These are phyloP conservation scores for Aspergillus uvarum DNA, from an alignment of 2,329 filamentous ascomycete genomes.

Conservation along the genomic window DNA sequence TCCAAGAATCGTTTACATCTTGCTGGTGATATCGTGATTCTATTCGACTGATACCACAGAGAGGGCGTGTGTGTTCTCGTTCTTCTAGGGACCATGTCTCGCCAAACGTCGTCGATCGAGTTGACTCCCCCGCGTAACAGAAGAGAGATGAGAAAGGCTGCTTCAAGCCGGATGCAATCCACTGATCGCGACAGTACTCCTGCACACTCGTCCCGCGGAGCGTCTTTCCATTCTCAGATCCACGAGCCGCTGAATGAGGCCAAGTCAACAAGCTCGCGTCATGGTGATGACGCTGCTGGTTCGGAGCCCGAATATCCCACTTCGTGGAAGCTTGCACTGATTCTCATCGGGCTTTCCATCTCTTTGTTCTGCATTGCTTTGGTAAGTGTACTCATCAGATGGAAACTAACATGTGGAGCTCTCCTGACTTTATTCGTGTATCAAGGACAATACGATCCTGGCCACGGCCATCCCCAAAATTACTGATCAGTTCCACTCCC, in stretches of 20 bases:
- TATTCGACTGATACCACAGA: background rate
- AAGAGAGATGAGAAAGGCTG: background rate
- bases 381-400: background rate
- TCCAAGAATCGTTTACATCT: background rate
- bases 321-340: slow-evolving; percentile 8
- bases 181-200: slow-evolving; percentile 27
- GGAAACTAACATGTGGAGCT: background rate
- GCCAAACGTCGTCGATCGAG: background rate
- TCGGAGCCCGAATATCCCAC: slow-evolving; percentile 4
- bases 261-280: background rate
- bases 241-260: slow-evolving; percentile 17
- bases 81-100: background rate
- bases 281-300: background rate
- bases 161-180: slow-evolving; percentile 1
- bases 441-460: slow-evolving; percentile 46
- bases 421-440: background rate
- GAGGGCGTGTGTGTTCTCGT: background rate
- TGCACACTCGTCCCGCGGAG: slow-evolving; percentile 13
- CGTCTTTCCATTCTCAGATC: background rate
- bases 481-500: slow-evolving; percentile 48
- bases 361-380: slow-evolving; percentile 11
- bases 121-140: background rate
- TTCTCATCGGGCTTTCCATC: slow-evolving; percentile 8
- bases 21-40: background rate
- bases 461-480: slow-evolving; percentile 51